Evolutionary conservation across 2,329 filamentous ascomycete species (phyloP).

Genomic region (Alternaria viburni): DNA sequence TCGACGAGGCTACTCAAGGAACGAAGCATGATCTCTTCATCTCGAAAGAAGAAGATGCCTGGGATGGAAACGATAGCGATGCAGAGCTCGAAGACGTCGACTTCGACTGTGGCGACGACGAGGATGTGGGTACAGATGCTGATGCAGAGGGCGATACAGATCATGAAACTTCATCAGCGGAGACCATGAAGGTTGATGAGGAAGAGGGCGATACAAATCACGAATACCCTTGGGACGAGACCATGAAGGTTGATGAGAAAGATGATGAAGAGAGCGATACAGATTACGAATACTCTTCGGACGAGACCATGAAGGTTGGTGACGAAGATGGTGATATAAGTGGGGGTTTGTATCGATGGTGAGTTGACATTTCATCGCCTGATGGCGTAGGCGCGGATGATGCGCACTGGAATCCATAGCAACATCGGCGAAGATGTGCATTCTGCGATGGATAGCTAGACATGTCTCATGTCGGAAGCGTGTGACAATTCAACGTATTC

Average conservation of each 20-base stretch:
- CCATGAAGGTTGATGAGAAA: neutral
- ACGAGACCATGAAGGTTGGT: neutral
- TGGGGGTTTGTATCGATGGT: neutral
- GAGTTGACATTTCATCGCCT: neutral
- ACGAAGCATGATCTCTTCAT: neutral
- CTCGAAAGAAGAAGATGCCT: neutral
- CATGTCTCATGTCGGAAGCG: neutral
- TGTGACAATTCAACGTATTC: neutral
- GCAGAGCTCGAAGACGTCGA: neutral
- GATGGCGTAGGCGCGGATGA: neutral
- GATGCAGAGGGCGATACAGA: neutral
- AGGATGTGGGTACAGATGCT: neutral
- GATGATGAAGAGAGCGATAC: neutral
- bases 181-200: neutral
- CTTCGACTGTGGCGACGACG: neutral
- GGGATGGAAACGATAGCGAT: neutral
- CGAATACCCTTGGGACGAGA: neutral
- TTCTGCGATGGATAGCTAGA: neutral
- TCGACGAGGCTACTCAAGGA: neutral
- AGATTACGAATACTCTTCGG: neutral
- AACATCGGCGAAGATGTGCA: neutral
- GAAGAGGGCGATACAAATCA: neutral
- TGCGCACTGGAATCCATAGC: neutral
- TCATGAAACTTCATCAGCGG: neutral
- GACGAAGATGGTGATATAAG: neutral